Percentiles rank a stretch among this genome's conserved stretches.
Conservation (phyloP, 352 stramenopile genomes). For the Plasmopara halstedii region DNA sequence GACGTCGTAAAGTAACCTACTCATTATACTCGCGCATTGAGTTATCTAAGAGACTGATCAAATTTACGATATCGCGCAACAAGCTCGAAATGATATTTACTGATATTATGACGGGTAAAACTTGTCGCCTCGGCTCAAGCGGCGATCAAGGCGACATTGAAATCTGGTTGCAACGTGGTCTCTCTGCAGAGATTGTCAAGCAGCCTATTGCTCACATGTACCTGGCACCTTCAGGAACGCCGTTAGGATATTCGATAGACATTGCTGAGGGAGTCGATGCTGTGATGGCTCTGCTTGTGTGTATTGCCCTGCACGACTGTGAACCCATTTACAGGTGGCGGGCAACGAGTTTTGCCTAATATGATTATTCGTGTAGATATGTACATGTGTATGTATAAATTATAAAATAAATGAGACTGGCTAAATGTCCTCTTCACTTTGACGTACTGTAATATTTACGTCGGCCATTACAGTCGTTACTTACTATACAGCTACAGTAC, state of each 20-base stretch:
- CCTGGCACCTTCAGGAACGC: conserved; percentile 5
- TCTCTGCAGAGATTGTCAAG: conserved; percentile 4
- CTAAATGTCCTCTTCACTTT: too few species aligned
- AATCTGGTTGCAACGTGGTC: conserved; percentile 28
- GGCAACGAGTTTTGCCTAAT: not conserved
- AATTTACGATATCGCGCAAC: conserved; percentile 17
- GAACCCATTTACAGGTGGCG: conserved; percentile 12
- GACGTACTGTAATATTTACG: too few species aligned
- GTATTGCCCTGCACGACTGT: conserved; percentile 24
- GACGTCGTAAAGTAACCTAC: conserved; percentile 21
- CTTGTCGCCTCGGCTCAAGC: conserved; percentile 20
- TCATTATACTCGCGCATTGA: conserved; percentile 14
- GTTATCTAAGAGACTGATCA: conserved; percentile 19
- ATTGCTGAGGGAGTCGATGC: conserved; percentile 31
- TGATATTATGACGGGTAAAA: conserved; percentile 28
- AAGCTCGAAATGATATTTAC: conserved; percentile 27
- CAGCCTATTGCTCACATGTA: conserved; percentile 33
- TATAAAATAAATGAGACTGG: too few species aligned
- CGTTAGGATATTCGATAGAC: conserved; percentile 24
- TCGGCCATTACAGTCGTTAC: too few species aligned
- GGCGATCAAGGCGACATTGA: conserved; percentile 23
- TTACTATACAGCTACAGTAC: too few species aligned
- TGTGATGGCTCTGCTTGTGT: conserved; percentile 24
- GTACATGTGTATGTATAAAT: too few species aligned
- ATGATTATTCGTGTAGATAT: not conserved